Conservation (phyloP, 75 land plant species). For the Pinus tabuliformis region DNA sequence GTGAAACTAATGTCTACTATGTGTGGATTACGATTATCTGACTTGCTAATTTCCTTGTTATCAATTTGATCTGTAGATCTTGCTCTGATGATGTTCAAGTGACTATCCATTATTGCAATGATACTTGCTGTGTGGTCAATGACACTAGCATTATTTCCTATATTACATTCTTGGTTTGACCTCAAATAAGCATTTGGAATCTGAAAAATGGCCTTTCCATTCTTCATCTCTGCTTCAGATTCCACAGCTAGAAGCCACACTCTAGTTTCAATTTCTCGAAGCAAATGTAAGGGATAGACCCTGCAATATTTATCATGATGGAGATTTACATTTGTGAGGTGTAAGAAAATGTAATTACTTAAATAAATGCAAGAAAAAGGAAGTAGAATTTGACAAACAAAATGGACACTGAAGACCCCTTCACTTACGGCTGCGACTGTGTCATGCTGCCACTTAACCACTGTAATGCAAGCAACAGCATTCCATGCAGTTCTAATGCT, state of each 20-base stretch:
- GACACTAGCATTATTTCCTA: conserved; percentile 41
- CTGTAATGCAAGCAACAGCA: conserved; percentile 84
- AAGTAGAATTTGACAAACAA: not conserved
- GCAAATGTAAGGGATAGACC: conserved; percentile 85
- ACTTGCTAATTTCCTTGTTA: conserved; percentile 25
- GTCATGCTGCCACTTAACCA: conserved; percentile 97
- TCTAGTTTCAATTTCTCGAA: conserved; percentile 95
- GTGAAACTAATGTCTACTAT: conserved; percentile 17
- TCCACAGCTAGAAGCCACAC: conserved; percentile 98
- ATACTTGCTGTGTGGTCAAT: conserved; percentile 79
- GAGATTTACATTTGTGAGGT: not conserved
- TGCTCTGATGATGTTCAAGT: conserved; percentile 51
- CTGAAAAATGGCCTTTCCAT: conserved; percentile 32
- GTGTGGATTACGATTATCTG: conserved; percentile 18
- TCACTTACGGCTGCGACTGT: conserved; percentile 69
- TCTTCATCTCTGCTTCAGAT: conserved; percentile 66
- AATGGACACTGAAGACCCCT: conserved; percentile 5
- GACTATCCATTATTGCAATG: conserved; percentile 82
- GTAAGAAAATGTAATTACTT: conserved; percentile 4
- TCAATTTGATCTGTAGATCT: conserved; percentile 38
- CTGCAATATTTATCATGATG: conserved; percentile 31
- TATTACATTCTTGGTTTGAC: conserved; percentile 18
- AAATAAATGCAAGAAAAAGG: not conserved
- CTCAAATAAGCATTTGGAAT: conserved; percentile 6
- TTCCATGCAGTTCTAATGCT: conserved; percentile 80